Evolutionary conservation across 2,329 filamentous ascomycete genomes (phyloP), one percentile per base, ranked within the genome.

Genomic region (Cadophora sp.): DNA sequence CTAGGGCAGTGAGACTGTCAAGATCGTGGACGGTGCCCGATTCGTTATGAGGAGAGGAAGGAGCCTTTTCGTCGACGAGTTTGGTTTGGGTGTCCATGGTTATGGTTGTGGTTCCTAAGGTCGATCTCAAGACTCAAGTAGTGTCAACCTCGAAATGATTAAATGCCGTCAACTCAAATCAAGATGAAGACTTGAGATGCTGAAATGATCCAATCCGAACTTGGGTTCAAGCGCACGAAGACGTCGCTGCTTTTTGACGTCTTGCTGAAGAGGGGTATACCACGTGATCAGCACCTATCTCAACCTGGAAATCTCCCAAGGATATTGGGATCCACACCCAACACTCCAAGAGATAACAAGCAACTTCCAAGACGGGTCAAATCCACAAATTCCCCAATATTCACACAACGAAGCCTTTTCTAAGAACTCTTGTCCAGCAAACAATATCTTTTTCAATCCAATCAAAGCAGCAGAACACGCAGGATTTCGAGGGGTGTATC

Each of bases 1-100:
- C 86, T 26, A 89, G 79, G 29, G 65, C 72, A 31, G 72, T 72
- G 7, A 77, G 61, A 22, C 61, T 67, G 40, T 76, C 71, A 37
- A 71, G 46, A 26, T 76, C 74, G 46, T 73, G 68, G 8, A 65
- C 48, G 0, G 37, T 62, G 1, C 71, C 71, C 7, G 59, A 51
- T n/a, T 50, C 66, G 62, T 69, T 34, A n/a, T 53, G 26, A 2
- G 51, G 50, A 29, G 61, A 50, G 2, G 46, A 37, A 19, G 66
- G 37, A 31, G 50, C 37, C 26, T 71, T 70, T 31, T 73, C 72
- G 16, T 68, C 66, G n/a, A 65, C 50, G 27, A 66, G 31, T n/a
- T 51, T 58, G 43, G 62, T 48, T 22, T 66, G 62, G 29, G 61
- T 46, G 29, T 60, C 31, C 34, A 66, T 59, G 19, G 8, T 40